Percentiles rank a stretch among this genome's conserved stretches.
Conservation (phyloP, 2,329 filamentous ascomycete genomes). For the Escovopsis sp. region DNA sequence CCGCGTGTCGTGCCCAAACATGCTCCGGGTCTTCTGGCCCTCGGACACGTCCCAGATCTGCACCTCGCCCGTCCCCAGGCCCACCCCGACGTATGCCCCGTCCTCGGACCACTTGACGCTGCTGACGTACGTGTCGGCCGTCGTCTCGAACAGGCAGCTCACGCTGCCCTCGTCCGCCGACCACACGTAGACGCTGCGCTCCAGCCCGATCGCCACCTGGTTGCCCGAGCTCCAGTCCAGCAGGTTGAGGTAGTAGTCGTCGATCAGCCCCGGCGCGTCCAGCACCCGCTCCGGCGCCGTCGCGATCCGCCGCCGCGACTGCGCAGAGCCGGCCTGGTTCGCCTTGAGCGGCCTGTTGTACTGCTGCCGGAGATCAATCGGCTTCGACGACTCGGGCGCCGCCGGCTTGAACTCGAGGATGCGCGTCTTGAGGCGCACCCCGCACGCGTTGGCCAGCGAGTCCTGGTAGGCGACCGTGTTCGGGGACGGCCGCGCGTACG, state of each 20-base stretch:
- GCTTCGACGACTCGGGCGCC: constrained; percentile 94
- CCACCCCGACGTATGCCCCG: constrained; percentile 89
- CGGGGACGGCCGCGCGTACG: constrained; percentile 66
- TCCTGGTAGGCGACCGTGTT: constrained; percentile 86
- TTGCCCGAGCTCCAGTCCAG: constrained; percentile 97
- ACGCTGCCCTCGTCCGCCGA: constrained; percentile 88
- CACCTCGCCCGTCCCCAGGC: constrained; percentile 86
- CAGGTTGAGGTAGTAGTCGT: constrained; percentile 98
- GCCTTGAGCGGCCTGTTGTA: constrained; percentile 94
- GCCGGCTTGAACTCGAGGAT: constrained; percentile 98
- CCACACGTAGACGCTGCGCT: constrained; percentile 97
- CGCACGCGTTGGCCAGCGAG: constrained; percentile 78
- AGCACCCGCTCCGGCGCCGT: constrained; percentile 93
- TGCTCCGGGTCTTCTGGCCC: constrained; percentile 87
- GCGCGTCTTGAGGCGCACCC: constrained; percentile 82
- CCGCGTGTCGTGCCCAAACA: constrained; percentile 93
- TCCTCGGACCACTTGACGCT: constrained; percentile 98
- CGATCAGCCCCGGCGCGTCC: constrained; percentile 87
- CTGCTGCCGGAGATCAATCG: constrained; percentile 90
- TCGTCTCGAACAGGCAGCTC: constrained; percentile 74
- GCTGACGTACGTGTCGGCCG: constrained; percentile 85
- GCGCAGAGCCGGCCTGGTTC: constrained; percentile 56
- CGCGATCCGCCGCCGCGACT: constrained; percentile 81
- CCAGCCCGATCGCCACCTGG: constrained; percentile 93
- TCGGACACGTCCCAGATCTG: constrained; percentile 99